Base-by-base conservation (phyloP, 2,329 filamentous ascomycete genomes). In the Tothia fuscella region DNA sequence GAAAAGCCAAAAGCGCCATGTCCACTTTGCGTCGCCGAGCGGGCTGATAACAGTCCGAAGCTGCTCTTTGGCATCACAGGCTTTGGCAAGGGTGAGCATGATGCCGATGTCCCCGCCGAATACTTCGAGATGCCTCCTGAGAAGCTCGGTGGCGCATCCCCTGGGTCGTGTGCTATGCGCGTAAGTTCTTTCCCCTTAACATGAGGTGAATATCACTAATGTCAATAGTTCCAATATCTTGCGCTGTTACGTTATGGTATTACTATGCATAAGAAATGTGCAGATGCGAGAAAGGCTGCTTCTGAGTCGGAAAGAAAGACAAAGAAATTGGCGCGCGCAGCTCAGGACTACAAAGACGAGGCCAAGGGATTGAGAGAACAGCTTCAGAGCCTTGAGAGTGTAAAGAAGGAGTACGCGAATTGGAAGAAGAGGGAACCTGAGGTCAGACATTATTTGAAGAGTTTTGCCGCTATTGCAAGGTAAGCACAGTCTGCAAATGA, bases 51-150 rank as follows among this genome's bases (percentile, higher is more conserved):
- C 4, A 48, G 50, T 3, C 48, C 50, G 17, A 61, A 58, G 41
- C 55, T 58, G 7, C 53, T 71, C 9, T 70, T 61, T 47, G 61
- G 60, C 3, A 59, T 72, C 22, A 59, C 62, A 31, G 66, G 67
- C n/a, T 56, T 63, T 40, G 45, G 51, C 1, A 49, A 57, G 9
- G 61, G 61, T 38, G 57, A 67, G 41, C 59, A 63, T 44, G 66
- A 71, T 42, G 47, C 51, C 5, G 50, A 54, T 2, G 67, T 72
- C 16, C 66, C 68, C 1, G 41, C 50, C 0, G 47, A 51, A 5
- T 70, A 61, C 56, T 64, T 70, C 41, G 51, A 51, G 29, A 56
- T 61, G 24, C 67, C 68, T n/a, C 66, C 68, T 1, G 51, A 60
- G n/a, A 54, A 53, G 41, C 55, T 71, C 2, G 58, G 61, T 30